phyloP scores from a whole-genome alignment of 148 eudicot species.

The Chenopodium suecicum region DNA sequence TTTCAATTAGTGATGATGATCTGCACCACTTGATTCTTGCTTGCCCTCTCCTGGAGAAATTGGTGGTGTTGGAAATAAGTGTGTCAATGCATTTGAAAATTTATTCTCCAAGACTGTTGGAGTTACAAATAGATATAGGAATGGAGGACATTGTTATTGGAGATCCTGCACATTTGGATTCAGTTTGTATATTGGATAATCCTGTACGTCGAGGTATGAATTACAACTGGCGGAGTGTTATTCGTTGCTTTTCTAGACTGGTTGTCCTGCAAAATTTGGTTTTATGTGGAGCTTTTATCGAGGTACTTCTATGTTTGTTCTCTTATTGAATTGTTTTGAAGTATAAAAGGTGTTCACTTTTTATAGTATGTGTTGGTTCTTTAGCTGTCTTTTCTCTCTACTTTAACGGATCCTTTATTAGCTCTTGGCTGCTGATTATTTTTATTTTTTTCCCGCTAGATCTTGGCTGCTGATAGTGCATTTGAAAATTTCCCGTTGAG shows the following conservation, averaged over 20 bases:
- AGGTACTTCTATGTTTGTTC: neutral
- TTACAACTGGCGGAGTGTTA: conserved; percentile 11
- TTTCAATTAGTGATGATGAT: conserved; percentile 13
- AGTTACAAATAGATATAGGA: neutral
- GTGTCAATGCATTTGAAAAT: conserved; percentile 8
- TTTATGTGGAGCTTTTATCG: conserved; percentile 1
- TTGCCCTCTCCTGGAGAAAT: conserved; percentile 4
- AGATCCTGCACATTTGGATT: neutral
- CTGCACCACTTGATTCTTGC: conserved; percentile 4
- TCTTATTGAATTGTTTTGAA: neutral
- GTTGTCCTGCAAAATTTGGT: neutral
- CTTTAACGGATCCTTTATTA: conserved; percentile 1
- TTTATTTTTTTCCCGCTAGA: neutral
- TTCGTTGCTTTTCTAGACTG: conserved; percentile 9
- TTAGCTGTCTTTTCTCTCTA: neutral
- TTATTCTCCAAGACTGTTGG: neutral
- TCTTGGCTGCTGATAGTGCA: conserved; percentile 13
- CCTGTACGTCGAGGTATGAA: neutral
- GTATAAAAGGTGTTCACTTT: neutral
- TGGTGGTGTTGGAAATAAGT: neutral
- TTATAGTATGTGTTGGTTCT: neutral
- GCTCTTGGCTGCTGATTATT: conserved; percentile 12
- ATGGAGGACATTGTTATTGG: neutral
- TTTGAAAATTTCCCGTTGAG: neutral
- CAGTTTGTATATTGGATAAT: neutral